Base-by-base conservation (phyloP, 176 grass and related monocot species). In the Stipa capillata region DNA sequence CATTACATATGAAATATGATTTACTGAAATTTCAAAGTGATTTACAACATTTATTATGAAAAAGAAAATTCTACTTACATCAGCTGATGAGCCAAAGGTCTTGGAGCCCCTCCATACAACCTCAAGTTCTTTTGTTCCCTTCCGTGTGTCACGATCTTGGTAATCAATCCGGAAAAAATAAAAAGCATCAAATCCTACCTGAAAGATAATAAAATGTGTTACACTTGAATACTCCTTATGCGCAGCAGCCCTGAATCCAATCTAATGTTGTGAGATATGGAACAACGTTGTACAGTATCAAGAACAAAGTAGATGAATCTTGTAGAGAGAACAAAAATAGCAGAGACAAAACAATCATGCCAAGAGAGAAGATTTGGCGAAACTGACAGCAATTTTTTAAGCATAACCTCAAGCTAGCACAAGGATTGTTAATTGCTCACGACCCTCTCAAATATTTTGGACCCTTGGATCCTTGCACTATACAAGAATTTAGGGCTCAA, bases 181-280 rank as follows among this genome's bases (percentile, higher is more conserved):
- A 45, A 97, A 72, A 58, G 94, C 91, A 94, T 97, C 89, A 79
- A 97, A 97, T 78, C 94, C 94, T 59, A 97, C 87, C 94, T 94
- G 88, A 43, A 72, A 84, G 29, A 48, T 63, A 44, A 36, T 53
- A 84, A 75, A 52, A 59, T 62, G 10, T 40, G 64, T 67, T 67
- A 43, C 37, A 67, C 21, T 14, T 3, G 23, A 42, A 67, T 67
- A 67, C 37, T 67, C 5, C 63, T 41, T 66, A 66, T 43, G 37
- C 64, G 43, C 37, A 67, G 5, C 16, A 67, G 36, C 21, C 63
- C n/a, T 43, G 6, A 1, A 6, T 42, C 36, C 35, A 41, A 24
- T 66, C 8, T 66, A 66, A 66, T 36, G 64, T 40, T 67, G 12
- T 67, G 64, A 67, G 39, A 7, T 67, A 57, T 8, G 13, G n/a